Base-by-base conservation (phyloP, 371 early-diverging fungal species). In the Funneliformis caledonium region DNA sequence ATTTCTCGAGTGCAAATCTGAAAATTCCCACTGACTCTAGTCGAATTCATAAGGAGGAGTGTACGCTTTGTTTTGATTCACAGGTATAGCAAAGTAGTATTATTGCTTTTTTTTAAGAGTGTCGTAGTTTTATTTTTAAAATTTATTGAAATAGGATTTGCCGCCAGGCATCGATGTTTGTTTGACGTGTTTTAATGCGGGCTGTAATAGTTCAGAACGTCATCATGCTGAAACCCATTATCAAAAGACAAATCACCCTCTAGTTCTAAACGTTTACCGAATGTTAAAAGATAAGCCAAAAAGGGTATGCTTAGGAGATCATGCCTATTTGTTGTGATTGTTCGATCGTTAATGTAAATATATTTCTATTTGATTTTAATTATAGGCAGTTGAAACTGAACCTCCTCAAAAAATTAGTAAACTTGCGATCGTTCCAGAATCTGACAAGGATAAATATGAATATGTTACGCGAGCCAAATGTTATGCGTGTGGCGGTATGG, bases 1-100 rank as follows among this genome's bases (percentile, higher is more conserved):
- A 90, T 78, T 80, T 89, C 52, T 80, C 81, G 45, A 79, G 67
- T 48, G 72, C 83, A 42, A 72, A 81, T 45, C 64, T 89, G 0
- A 75, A 76, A 0, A 82, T 81, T 22, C 91, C 91, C 59, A 82
- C 87, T 22, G 84, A 86, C 10, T 86, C 80, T 65, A 87, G 90
- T 1, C 86, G 89, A 78, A 93, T 98, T 31, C 91, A 95, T 91
- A 97, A 97, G 86, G 97, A 98, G 78, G 98, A 98, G 85, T 98
- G 98, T 86, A 96, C 96, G 22, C 91, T 91, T 76, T 98, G 98
- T 88, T 98, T 96, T 87, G 95, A 96, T 84, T 87, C 86, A 76
- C 94, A 94, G 86, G 98, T 94, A 85, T 72, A 19, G 26, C 47
- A 3, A 48, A 72, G 43, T 43, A 14, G 4, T 26, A 45, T 43